phyloP scores from a whole-genome alignment of 441 rosid species.

The Eruca vesicaria region DNA sequence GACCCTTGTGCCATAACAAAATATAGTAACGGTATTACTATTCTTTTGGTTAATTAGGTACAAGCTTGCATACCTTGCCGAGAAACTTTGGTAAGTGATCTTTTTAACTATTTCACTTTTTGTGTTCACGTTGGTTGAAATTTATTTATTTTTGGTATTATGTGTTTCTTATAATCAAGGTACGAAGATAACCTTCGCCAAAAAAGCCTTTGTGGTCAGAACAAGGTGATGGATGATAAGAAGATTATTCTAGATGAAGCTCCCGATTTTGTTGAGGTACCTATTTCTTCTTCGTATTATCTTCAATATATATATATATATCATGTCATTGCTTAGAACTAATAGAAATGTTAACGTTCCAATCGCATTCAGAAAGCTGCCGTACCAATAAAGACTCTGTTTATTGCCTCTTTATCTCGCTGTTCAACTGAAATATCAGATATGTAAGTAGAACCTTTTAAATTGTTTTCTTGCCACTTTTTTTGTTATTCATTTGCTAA shows the following conservation, averaged over 20 bases:
- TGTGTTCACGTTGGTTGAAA: neutral
- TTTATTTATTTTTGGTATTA: neutral
- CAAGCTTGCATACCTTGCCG: neutral
- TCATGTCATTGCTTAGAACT: neutral
- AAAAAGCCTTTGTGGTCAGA: neutral
- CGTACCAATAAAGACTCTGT: neutral
- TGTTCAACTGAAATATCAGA: neutral
- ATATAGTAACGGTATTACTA: neutral
- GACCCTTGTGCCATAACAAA: neutral
- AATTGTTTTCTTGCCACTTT: neutral
- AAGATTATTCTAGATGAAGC: neutral
- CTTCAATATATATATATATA: neutral
- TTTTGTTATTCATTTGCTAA: neutral
- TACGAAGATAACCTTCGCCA: neutral
- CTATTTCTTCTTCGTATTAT: neutral
- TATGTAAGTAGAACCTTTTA: neutral
- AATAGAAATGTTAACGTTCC: neutral
- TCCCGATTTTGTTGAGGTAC: neutral
- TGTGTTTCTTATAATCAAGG: neutral
- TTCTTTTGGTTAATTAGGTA: neutral
- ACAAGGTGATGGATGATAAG: neutral
- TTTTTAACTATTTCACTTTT: neutral
- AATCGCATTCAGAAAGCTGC: neutral
- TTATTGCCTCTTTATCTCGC: neutral
- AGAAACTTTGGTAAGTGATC: neutral